Base-by-base conservation (phyloP, 2,329 filamentous ascomycete species). In the Fusarium nisikadoi region DNA sequence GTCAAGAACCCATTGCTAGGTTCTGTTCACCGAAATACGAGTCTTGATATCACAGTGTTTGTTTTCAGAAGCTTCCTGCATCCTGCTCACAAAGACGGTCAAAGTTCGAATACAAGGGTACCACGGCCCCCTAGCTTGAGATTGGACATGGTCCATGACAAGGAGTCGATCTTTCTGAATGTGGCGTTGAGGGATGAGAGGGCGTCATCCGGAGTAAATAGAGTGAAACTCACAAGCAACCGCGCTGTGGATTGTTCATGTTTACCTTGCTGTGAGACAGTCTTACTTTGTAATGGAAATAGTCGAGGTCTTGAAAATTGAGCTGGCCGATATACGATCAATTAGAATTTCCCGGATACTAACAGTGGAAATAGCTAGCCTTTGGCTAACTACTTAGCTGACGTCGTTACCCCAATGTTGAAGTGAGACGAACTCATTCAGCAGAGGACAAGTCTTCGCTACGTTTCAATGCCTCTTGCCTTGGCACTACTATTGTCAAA, bases 101-200 rank as follows among this genome's bases (percentile, higher is more conserved):
- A 47, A 38, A 35, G 58, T 65, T 65, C 63, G 56, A 45, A 65
- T 45, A 62, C 71, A 74, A 69, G 71, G 71, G 68, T 62, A 67
- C 63, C 57, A 73, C 62, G 46, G 63, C 33, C 62, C 68, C 67
- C 50, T 49, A 68, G 50, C 52, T 64, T 54, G 54, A 67, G 52
- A 67, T 62, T 61, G 54, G 42, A 25, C 67, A 63, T 68, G 67
- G 46, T 47, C 66, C 71, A 74, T 74, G 71, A 74, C 71, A 73
- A 73, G 71, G 71, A 73, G 71, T 52, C 47, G 68, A 71, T 68
- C 68, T 60, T 70, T 62, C 50, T 61, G 33, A 53, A 45, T 60
- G 68, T 74, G 71, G 71, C 71, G 71, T 69, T 57, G 68, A 74
- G 56, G 66, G 70, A 73, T 55, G 41, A 58, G 46, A 68, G 57